Percentiles rank a stretch among this genome's conserved stretches.
These are phyloP conservation scores for Penicillium bialowiezense DNA, from an alignment of 495 filamentous ascomycete species.

Conservation along the genomic window DNA sequence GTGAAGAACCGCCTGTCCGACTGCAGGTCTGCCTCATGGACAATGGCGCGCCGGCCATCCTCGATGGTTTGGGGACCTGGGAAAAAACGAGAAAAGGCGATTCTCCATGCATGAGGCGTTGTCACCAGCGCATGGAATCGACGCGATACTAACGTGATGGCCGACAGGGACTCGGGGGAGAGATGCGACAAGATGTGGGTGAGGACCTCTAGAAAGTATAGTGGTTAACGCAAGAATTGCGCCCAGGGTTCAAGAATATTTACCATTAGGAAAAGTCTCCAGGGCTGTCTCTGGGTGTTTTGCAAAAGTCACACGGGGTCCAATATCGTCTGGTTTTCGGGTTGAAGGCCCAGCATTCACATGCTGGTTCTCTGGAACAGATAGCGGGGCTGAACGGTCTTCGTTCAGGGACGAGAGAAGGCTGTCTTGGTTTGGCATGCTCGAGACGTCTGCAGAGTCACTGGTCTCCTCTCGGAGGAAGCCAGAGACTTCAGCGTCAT, in stretches of 20 bases:
- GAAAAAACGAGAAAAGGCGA: conserved; percentile 86
- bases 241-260: conserved; percentile 19
- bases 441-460: conserved; percentile 28
- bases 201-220: conserved; percentile 65
- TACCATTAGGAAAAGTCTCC: conserved; percentile 79
- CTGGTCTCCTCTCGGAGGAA: conserved; percentile 26
- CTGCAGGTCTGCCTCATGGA: conserved; percentile 47
- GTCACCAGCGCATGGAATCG: conserved; percentile 81
- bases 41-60: conserved; percentile 17
- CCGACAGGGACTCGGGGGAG: conserved; percentile 70
- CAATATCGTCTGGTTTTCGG: conserved; percentile 45
- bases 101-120: conserved; percentile 85
- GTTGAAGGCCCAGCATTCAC: conserved; percentile 57
- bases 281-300: conserved; percentile 51
- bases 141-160: conserved; percentile 77
- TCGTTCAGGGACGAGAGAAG: conserved; percentile 32
- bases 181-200: conserved; percentile 91
- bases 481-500: conserved; percentile 38
- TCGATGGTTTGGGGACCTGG: conserved; percentile 60
- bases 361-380: conserved; percentile 67
- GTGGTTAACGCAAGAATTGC: conserved; percentile 20
- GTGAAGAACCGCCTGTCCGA: conserved; percentile 73
- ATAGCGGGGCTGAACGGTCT: conserved; percentile 31
- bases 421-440: conserved; percentile 21
- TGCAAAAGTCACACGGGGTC: conserved; percentile 57